Evolutionary conservation across 2,329 filamentous ascomycete genomes (phyloP).

Genomic region (Apiospora aurea): DNA sequence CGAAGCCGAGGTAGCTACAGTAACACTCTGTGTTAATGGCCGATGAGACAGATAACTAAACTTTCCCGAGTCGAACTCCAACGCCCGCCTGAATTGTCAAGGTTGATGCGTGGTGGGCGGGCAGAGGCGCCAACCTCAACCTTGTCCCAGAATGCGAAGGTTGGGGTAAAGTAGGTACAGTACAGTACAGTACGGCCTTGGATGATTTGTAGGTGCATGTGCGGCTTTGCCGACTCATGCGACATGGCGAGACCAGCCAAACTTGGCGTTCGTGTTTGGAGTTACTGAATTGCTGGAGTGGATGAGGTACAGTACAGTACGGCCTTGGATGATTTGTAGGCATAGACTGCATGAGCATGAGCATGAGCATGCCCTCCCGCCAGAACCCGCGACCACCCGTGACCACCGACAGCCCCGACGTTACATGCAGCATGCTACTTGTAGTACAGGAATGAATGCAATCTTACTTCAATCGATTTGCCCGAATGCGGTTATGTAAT

Average conservation of each 20-base stretch:
- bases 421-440: background rate
- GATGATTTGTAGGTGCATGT: background rate
- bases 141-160: background rate
- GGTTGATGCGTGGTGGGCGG: constrained; percentile 9
- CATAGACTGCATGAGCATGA: too few relatives aligned
- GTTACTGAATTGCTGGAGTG: background rate
- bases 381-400: background rate
- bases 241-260: constrained; percentile 6
- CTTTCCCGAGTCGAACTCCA: background rate
- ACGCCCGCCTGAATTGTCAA: background rate
- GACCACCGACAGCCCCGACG: constrained; percentile 8
- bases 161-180: background rate
- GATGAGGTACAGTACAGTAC: too few relatives aligned
- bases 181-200: background rate
- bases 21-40: background rate
- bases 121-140: constrained; percentile 12
- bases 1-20: background rate
- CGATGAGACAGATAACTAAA: constrained; percentile 15
- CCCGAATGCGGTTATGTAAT: constrained; percentile 6
- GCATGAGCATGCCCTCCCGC: background rate
- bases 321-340: too few relatives aligned
- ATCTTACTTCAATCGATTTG: background rate
- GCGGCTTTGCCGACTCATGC: background rate
- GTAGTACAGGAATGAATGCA: too few relatives aligned
- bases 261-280: constrained; percentile 11